phyloP scores from a whole-genome alignment of 768 basidiomycete genomes.

The Russula foetens region DNA sequence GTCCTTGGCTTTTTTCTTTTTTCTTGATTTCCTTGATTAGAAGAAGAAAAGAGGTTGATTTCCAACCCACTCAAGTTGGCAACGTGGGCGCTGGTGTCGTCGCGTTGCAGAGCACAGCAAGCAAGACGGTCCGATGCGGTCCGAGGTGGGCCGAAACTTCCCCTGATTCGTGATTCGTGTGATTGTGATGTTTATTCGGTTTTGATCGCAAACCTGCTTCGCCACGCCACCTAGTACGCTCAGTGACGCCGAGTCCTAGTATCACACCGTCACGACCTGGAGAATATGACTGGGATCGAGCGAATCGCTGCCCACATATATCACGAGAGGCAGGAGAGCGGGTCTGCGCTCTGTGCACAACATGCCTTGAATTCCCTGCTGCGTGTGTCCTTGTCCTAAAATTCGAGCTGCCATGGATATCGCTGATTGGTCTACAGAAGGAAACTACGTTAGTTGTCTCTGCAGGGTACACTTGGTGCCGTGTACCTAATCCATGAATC shows the following conservation, averaged over 20 bases:
- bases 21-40: neutral
- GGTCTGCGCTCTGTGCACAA: constrained; percentile 82
- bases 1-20: neutral
- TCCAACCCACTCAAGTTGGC: no score
- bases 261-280: neutral
- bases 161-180: no score
- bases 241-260: neutral
- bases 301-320: constrained; percentile 51
- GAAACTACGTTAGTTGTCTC: constrained; percentile 37
- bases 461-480: neutral
- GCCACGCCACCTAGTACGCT: neutral
- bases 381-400: constrained; percentile 48
- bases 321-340: constrained; percentile 69
- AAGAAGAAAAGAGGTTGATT: neutral
- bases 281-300: constrained; percentile 51
- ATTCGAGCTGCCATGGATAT: constrained; percentile 8
- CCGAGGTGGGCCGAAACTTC: neutral
- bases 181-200: no score
- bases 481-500: constrained; percentile 17
- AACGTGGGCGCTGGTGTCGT: neutral
- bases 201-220: no score
- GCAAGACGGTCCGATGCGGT: neutral
- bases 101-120: neutral
- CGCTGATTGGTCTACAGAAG: constrained; percentile 29
- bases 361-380: constrained; percentile 77